These are phyloP conservation scores for Monosporozyma aerobia DNA, from an alignment of 805 yeast species.

Conservation along the genomic window DNA sequence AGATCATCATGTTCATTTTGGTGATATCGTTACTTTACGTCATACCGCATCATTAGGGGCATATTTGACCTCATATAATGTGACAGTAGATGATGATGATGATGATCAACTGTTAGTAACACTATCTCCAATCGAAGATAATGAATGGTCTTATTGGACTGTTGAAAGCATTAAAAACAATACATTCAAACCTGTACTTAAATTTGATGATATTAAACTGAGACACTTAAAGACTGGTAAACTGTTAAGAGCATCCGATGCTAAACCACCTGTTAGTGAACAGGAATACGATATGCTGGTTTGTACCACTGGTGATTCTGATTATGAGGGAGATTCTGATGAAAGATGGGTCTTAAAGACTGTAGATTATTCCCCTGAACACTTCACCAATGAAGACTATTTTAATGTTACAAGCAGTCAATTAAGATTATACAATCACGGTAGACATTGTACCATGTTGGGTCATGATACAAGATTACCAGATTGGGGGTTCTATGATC, in stretches of 20 bases:
- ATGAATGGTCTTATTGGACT: slow-evolving; percentile 63
- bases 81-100: slow-evolving; percentile 55
- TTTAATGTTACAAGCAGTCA: slow-evolving; percentile 46
- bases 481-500: slow-evolving; percentile 71
- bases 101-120: slow-evolving; percentile 68
- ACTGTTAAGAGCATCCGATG: slow-evolving; percentile 54
- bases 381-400: slow-evolving; percentile 32
- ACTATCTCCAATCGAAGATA: slow-evolving; percentile 50
- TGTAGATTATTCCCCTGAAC: slow-evolving; percentile 14
- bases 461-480: slow-evolving; percentile 72
- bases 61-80: slow-evolving; percentile 71
- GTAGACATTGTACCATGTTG: slow-evolving; percentile 59
- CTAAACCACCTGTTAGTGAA: slow-evolving; percentile 81
- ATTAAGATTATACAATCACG: slow-evolving; percentile 59
- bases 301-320: slow-evolving; percentile 54
- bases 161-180: slow-evolving; percentile 36
- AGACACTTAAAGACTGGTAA: slow-evolving; percentile 62
- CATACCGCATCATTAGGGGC: slow-evolving; percentile 64
- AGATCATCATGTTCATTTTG: slow-evolving; percentile 54
- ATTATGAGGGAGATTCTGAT: slow-evolving; percentile 54
- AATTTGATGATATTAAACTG: slow-evolving; percentile 53
- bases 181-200: slow-evolving; percentile 33
- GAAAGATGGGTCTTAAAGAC: slow-evolving; percentile 63
- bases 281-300: slow-evolving; percentile 87
- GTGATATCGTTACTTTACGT: slow-evolving; percentile 62